Evolutionary conservation across 2,329 filamentous ascomycete species (phyloP).

Genomic region (Clarireedia homoeocarpa): DNA sequence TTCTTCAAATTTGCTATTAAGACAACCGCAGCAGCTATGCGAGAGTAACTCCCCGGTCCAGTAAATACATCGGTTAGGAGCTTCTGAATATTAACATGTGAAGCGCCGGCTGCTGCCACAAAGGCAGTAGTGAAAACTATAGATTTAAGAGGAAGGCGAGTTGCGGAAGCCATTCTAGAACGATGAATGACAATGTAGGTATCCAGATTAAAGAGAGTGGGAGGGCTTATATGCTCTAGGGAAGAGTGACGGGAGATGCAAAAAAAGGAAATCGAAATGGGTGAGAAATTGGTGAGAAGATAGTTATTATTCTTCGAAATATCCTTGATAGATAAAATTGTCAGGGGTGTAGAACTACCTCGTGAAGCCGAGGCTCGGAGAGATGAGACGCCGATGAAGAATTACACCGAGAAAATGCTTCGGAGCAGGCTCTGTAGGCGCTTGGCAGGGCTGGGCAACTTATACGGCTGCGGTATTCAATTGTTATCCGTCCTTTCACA

Average conservation of each 20-base stretch:
- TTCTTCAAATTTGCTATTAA: slow-evolving; percentile 49
- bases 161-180: slow-evolving; percentile 27
- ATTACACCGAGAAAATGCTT: neutral
- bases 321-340: neutral
- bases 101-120: slow-evolving; percentile 16
- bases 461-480: too few species aligned
- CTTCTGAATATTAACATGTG: slow-evolving; percentile 18
- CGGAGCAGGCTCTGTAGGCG: neutral
- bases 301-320: neutral
- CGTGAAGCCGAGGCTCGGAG: slow-evolving; percentile 6
- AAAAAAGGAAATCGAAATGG: neutral
- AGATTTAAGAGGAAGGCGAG: slow-evolving; percentile 23
- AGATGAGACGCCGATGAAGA: neutral
- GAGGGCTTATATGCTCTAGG: neutral
- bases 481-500: too few species aligned
- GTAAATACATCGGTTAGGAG: slow-evolving; percentile 21
- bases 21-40: slow-evolving; percentile 30
- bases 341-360: too few species aligned
- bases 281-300: neutral
- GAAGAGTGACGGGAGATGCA: neutral
- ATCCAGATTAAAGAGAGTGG: neutral
- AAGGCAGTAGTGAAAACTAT: slow-evolving; percentile 20
- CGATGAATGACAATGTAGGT: neutral
- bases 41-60: slow-evolving; percentile 26
- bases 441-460: too few species aligned